These are phyloP conservation scores for Trichoderma sp. DNA, from an alignment of 2,329 filamentous ascomycete genomes.

Conservation along the genomic window DNA sequence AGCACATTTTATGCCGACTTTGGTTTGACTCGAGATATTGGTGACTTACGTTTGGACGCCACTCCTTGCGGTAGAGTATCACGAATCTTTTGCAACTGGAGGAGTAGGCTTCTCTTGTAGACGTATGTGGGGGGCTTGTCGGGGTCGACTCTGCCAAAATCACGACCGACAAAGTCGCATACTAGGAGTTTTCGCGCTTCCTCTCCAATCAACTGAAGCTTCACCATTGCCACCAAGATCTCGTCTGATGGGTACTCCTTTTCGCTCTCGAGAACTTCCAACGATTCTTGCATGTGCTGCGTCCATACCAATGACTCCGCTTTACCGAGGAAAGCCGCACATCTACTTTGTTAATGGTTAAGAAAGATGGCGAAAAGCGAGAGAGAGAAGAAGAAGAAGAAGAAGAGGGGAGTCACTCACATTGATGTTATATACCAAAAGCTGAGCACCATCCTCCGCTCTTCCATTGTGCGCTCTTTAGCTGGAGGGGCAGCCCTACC, in stretches of 20 bases:
- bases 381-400: no score
- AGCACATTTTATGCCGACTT: neutral
- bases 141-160: constrained; percentile 29
- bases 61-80: constrained; percentile 27
- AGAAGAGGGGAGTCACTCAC: constrained; percentile 26
- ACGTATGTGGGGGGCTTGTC: constrained; percentile 33
- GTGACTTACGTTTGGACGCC: constrained; percentile 30
- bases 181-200: constrained; percentile 36
- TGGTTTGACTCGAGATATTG: neutral
- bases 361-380: neutral
- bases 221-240: constrained; percentile 40
- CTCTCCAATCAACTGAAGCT: constrained; percentile 42
- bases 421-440: constrained; percentile 43
- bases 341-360: constrained; percentile 26
- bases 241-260: constrained; percentile 50
- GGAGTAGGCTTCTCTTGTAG: constrained; percentile 33
- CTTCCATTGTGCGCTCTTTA: constrained; percentile 46
- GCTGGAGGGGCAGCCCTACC: constrained; percentile 27
- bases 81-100: constrained; percentile 30
- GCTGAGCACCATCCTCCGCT: constrained; percentile 48
- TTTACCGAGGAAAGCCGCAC: constrained; percentile 43
- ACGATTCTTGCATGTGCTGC: constrained; percentile 56
- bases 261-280: constrained; percentile 45
- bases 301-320: constrained; percentile 57
- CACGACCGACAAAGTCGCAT: constrained; percentile 33